phyloP scores from a whole-genome alignment of 2,329 filamentous ascomycete genomes.

The Nemania serpens region DNA sequence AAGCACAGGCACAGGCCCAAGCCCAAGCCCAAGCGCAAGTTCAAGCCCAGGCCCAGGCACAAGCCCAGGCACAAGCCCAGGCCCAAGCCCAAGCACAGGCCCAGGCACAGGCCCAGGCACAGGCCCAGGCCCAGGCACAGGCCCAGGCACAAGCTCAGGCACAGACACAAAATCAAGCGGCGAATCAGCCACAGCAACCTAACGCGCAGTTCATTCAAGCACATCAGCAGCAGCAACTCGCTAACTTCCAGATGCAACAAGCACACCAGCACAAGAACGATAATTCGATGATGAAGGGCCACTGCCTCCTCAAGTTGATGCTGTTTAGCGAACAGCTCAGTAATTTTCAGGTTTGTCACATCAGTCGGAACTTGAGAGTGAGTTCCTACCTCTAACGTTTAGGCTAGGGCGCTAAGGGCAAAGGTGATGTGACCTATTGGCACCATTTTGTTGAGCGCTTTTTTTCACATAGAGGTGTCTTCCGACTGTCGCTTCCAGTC shows the following conservation, averaged over 20 bases:
- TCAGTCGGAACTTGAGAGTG: neutral
- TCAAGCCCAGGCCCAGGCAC: slow-evolving; percentile 23
- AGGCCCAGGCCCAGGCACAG: neutral
- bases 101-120: slow-evolving; percentile 24
- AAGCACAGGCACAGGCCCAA: slow-evolving; percentile 37
- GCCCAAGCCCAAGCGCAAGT: slow-evolving; percentile 19
- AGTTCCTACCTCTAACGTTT: slow-evolving; percentile 29
- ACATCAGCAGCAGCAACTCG: slow-evolving; percentile 44
- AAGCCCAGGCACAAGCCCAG: slow-evolving; percentile 35
- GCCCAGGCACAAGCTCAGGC: slow-evolving; percentile 41
- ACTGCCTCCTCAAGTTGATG: slow-evolving; percentile 63
- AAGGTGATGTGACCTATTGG: slow-evolving; percentile 78
- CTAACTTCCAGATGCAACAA: slow-evolving; percentile 33
- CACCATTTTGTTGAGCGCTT: slow-evolving; percentile 77
- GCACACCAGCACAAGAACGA: slow-evolving; percentile 52
- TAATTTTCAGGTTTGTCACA: slow-evolving; percentile 55
- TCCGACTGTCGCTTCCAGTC: slow-evolving; percentile 72
- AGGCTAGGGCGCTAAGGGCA: slow-evolving; percentile 59
- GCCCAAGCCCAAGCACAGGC: neutral
- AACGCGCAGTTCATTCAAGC: slow-evolving; percentile 42
- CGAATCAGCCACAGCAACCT: slow-evolving; percentile 38
- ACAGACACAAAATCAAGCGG: slow-evolving; percentile 38
- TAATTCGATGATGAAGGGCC: slow-evolving; percentile 58
- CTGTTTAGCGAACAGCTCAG: slow-evolving; percentile 67
- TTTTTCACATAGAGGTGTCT: slow-evolving; percentile 77